Evolutionary conservation across 2,329 filamentous ascomycete species (phyloP).

Genomic region (Colletotrichum lini): DNA sequence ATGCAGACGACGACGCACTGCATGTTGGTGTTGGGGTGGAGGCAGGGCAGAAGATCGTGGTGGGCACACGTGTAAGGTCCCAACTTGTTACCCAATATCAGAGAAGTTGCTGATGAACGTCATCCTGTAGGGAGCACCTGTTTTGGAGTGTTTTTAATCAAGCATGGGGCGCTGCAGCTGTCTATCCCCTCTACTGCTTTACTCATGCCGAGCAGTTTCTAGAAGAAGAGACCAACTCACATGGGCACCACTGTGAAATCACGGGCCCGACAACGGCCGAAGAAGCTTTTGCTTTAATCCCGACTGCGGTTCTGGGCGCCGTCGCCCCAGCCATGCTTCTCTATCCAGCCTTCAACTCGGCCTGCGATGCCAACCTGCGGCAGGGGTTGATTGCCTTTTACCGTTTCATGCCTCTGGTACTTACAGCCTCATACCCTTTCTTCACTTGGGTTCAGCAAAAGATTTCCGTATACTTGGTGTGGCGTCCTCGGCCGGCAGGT

Average conservation of each 20-base stretch:
- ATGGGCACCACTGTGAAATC: not conserved
- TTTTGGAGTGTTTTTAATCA: constrained; percentile 25
- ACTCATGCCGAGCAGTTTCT: constrained; percentile 15
- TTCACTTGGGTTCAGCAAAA: not conserved
- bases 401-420: constrained; percentile 3
- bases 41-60: not conserved
- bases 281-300: constrained; percentile 3
- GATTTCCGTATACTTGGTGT: not conserved
- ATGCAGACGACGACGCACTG: constrained; percentile 29
- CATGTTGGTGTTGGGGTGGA: constrained; percentile 21
- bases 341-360: not conserved
- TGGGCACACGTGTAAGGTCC: not conserved
- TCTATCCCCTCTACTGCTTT: constrained; percentile 28
- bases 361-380: not conserved
- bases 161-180: constrained; percentile 20
- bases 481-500: not conserved
- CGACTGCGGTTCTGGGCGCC: not conserved
- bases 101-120: accelerated
- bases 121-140: not conserved
- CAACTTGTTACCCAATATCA: not conserved
- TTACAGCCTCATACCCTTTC: not conserved
- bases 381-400: constrained; percentile 19
- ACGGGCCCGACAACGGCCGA: not conserved
- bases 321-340: not conserved
- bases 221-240: accelerated